A percentile compares a stretch with the other conserved stretches of the same genome.
phyloP scores from a whole-genome alignment of 106 monocot genomes.

The Acorus gramineus region DNA sequence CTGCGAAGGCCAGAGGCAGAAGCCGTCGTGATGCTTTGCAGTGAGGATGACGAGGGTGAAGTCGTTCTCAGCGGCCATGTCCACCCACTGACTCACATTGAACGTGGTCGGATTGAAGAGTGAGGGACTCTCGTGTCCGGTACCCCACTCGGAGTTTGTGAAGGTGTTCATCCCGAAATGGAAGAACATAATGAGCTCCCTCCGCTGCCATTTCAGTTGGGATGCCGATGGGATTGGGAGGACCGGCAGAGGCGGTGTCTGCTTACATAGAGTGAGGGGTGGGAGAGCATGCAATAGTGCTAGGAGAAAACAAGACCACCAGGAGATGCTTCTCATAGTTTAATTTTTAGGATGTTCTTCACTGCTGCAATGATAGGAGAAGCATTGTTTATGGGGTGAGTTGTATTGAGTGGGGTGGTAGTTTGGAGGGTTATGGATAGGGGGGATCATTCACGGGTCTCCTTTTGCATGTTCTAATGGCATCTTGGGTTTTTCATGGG shows the following conservation, averaged over 20 bases:
- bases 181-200: constrained; percentile 88
- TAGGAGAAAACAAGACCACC: no score
- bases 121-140: constrained; percentile 47
- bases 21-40: constrained; percentile 89
- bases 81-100: constrained; percentile 61
- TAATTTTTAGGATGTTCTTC: no score
- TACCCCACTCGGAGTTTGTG: constrained; percentile 86
- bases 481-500: no score
- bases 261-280: no score
- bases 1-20: constrained; percentile 87
- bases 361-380: no score
- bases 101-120: constrained; percentile 51
- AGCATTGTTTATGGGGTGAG: no score
- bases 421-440: no score
- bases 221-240: constrained; percentile 58
- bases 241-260: constrained; percentile 43
- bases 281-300: no score
- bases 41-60: constrained; percentile 62
- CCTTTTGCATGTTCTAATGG: no score
- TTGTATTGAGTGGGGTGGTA: no score
- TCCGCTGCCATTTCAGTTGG: constrained; percentile 81
- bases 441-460: no score
- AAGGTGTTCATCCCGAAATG: constrained; percentile 97
- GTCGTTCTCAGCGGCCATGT: constrained; percentile 33
- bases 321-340: no score